A percentile compares a stretch with the other conserved stretches of the same genome.
These are phyloP conservation scores for Malus sieversii DNA, from an alignment of 306 rosid species.

Conservation along the genomic window DNA sequence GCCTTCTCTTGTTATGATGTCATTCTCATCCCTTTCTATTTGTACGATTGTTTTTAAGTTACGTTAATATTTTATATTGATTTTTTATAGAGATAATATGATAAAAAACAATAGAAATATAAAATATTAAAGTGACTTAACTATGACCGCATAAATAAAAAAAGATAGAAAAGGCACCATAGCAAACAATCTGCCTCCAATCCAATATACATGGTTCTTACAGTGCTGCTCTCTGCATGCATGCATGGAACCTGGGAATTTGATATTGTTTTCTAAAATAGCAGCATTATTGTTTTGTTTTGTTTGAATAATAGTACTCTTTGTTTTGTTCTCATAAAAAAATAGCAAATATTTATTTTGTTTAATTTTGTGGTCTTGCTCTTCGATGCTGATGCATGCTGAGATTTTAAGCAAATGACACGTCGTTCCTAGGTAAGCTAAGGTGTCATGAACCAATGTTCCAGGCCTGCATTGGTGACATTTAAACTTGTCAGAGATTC, in stretches of 20 bases:
- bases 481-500: background rate
- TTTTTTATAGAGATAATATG: too few relatives aligned
- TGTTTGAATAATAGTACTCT: too few relatives aligned
- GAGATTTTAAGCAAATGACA: background rate
- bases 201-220: background rate
- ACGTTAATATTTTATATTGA: too few relatives aligned
- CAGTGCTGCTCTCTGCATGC: background rate
- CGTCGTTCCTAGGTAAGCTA: background rate
- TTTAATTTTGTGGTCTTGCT: background rate
- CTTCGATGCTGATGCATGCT: background rate
- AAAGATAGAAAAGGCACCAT: too few relatives aligned
- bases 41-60: rapidly evolving
- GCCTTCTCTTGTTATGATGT: too few relatives aligned
- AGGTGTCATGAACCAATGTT: background rate
- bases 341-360: too few relatives aligned
- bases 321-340: too few relatives aligned
- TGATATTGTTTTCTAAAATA: constrained; percentile 6
- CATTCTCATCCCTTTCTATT: rapidly evolving
- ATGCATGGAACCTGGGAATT: constrained; percentile 14
- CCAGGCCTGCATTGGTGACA: background rate
- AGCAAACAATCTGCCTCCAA: too few relatives aligned
- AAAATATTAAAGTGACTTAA: too few relatives aligned
- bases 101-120: too few relatives aligned
- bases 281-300: background rate
- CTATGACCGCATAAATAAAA: too few relatives aligned